Conservation (phyloP, 2,329 filamentous ascomycete species). For the Sporothrix dimorphospora region DNA sequence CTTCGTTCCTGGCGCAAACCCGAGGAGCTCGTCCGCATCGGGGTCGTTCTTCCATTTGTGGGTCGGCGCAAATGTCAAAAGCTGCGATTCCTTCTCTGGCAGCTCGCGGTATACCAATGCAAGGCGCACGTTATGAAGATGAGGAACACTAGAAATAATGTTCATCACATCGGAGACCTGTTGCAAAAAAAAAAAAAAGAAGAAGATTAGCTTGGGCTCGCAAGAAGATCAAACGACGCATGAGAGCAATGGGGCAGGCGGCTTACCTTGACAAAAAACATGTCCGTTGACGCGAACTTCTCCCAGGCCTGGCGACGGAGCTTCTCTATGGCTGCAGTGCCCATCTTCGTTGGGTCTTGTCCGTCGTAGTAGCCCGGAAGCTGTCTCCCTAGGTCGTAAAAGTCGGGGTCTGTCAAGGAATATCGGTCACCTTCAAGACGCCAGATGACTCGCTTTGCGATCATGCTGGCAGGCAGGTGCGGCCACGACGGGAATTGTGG, state of each 20-base stretch:
- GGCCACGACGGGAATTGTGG: conserved; percentile 65
- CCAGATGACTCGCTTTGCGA: conserved; percentile 65
- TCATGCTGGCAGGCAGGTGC: conserved; percentile 53
- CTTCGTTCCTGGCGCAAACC: conserved; percentile 60
- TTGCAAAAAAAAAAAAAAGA: neutral
- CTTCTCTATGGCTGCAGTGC: conserved; percentile 48
- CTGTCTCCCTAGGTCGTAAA: conserved; percentile 58
- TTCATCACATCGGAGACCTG: conserved; percentile 66
- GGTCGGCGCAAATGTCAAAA: conserved; percentile 46
- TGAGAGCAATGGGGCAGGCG: neutral
- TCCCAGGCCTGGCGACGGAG: conserved; percentile 56
- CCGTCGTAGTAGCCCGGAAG: conserved; percentile 56
- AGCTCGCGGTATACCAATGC: conserved; percentile 64
- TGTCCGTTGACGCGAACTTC: conserved; percentile 59
- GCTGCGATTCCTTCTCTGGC: conserved; percentile 53
- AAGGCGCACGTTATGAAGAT: conserved; percentile 60
- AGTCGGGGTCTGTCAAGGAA: conserved; percentile 53
- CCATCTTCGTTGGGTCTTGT: conserved; percentile 50
- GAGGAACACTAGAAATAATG: conserved; percentile 59
- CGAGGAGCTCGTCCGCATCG: conserved; percentile 53
- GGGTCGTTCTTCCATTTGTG: conserved; percentile 65
- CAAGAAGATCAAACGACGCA: conserved; percentile 30
- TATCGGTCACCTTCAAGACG: conserved; percentile 60
- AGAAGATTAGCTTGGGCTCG: conserved; percentile 27
- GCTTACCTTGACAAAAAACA: conserved; percentile 68